These are phyloP conservation scores for Helenozyma rhizophorensis DNA, from an alignment of 805 yeast genomes.

Conservation along the genomic window DNA sequence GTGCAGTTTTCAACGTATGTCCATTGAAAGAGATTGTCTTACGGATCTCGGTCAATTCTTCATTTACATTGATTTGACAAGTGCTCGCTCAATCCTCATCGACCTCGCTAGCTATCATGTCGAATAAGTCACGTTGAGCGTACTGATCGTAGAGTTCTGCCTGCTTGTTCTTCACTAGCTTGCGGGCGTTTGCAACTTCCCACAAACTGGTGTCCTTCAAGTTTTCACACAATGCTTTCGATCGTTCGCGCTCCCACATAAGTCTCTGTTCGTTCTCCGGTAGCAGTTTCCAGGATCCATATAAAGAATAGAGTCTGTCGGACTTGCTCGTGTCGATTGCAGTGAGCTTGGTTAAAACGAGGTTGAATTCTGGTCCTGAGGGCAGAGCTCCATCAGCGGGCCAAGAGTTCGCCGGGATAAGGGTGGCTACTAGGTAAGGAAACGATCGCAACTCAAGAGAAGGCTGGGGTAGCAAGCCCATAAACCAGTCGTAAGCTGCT, in stretches of 20 bases:
- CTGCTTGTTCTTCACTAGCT: constrained; percentile 2
- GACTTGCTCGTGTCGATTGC: neutral
- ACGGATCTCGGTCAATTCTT: too few relatives aligned
- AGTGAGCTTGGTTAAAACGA: constrained; percentile 1
- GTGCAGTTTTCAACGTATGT: too few relatives aligned
- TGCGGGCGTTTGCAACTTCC: constrained; percentile 1
- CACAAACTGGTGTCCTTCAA: constrained; percentile 3
- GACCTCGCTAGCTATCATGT: neutral
- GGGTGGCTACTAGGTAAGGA: constrained; percentile 4
- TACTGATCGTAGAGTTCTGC: constrained; percentile 1
- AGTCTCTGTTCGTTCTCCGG: neutral
- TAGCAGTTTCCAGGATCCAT: constrained; percentile 4
- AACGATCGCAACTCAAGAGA: neutral
- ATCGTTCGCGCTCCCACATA: constrained; percentile 3
- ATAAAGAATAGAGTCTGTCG: constrained; percentile 1
- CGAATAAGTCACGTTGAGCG: neutral
- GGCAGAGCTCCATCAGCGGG: constrained; percentile 5
- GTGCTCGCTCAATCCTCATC: neutral
- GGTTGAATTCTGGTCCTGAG: constrained; percentile 3
- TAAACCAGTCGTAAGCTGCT: constrained; percentile 9
- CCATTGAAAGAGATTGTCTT: too few relatives aligned
- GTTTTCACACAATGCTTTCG: constrained; percentile 4
- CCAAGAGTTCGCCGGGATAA: constrained; percentile 6
- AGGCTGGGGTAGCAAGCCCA: neutral
- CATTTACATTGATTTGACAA: too few relatives aligned